A percentile compares a stretch with the other conserved stretches of the same genome.
phyloP scores from a whole-genome alignment of 2,329 filamentous ascomycete species.

The Meredithiella fracta region DNA sequence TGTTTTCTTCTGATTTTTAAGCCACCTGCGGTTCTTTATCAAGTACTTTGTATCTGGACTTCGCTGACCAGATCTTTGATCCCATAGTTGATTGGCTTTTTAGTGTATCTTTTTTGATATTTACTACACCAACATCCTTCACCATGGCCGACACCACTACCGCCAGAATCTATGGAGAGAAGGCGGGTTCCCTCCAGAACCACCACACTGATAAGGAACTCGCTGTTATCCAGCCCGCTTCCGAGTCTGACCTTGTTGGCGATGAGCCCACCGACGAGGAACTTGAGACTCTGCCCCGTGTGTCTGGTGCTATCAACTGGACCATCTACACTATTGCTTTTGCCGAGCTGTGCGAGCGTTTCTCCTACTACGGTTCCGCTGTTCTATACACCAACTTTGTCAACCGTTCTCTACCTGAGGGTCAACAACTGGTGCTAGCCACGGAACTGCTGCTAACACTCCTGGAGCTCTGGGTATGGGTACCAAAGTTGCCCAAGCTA shows the following conservation, averaged over 20 bases:
- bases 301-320: conserved; percentile 49
- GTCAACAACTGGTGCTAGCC: conserved; percentile 36
- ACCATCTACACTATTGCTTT: conserved; percentile 53
- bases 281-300: conserved; percentile 40
- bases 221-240: conserved; percentile 16
- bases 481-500: conserved; percentile 34
- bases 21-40: not conserved
- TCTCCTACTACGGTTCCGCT: conserved; percentile 60
- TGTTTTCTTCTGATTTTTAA: not conserved
- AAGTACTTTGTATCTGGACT: not conserved
- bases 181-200: conserved; percentile 2
- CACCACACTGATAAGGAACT: conserved; percentile 14
- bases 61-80: not conserved
- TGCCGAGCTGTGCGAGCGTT: conserved; percentile 59
- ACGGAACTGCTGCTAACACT: conserved; percentile 20
- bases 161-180: not conserved
- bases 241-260: conserved; percentile 19
- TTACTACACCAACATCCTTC: not conserved
- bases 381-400: conserved; percentile 54
- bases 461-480: conserved; percentile 43
- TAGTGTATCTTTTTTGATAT: not conserved
- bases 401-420: conserved; percentile 36
- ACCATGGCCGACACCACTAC: conserved; percentile 5
- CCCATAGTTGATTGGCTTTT: not conserved
- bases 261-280: conserved; percentile 45